A percentile compares a stretch with the other conserved stretches of the same genome.
Evolutionary conservation across 1,284 basidiomycete species (phyloP).

Genomic region (Heterobasidion annosum): DNA sequence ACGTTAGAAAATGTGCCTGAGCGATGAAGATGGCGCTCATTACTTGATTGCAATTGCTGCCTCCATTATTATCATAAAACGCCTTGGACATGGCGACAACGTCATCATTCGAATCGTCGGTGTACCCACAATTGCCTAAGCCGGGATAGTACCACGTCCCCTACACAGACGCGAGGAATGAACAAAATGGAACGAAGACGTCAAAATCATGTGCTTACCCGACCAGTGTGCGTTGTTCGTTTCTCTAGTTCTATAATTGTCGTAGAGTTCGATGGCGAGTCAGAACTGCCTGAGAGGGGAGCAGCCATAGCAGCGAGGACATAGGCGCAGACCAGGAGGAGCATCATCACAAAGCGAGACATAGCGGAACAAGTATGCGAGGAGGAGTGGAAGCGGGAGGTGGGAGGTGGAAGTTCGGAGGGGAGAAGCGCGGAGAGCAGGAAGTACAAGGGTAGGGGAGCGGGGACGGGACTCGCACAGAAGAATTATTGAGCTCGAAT

Average conservation of each 20-base stretch:
- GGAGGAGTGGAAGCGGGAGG: slow-evolving; percentile 5
- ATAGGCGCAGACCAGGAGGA: slow-evolving; percentile 34
- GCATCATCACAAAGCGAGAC: slow-evolving; percentile 28
- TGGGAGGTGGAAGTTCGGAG: neutral
- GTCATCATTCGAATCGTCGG: slow-evolving; percentile 22
- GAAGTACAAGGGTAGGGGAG: slow-evolving; percentile 1
- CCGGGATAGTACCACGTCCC: slow-evolving; percentile 34
- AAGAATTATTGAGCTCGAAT: slow-evolving; percentile 1
- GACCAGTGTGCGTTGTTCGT: slow-evolving; percentile 36
- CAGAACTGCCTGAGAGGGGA: slow-evolving; percentile 27
- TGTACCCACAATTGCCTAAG: slow-evolving; percentile 31
- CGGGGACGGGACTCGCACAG: slow-evolving; percentile 1
- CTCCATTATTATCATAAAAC: slow-evolving; percentile 21
- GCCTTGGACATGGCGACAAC: slow-evolving; percentile 29
- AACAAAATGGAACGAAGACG: slow-evolving; percentile 2
- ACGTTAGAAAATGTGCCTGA: neutral
- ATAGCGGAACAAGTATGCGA: slow-evolving; percentile 11
- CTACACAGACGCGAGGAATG: slow-evolving; percentile 14
- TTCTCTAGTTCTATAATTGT: slow-evolving; percentile 28
- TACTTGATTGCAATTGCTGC: slow-evolving; percentile 30
- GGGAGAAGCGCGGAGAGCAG: neutral
- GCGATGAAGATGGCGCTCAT: neutral
- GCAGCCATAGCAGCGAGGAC: slow-evolving; percentile 32
- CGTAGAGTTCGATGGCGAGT: slow-evolving; percentile 14
- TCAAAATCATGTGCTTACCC: slow-evolving; percentile 24